Evolutionary conservation across 2,329 filamentous ascomycete species (phyloP).

Genomic region (Nannizziopsis arthrosporioides): DNA sequence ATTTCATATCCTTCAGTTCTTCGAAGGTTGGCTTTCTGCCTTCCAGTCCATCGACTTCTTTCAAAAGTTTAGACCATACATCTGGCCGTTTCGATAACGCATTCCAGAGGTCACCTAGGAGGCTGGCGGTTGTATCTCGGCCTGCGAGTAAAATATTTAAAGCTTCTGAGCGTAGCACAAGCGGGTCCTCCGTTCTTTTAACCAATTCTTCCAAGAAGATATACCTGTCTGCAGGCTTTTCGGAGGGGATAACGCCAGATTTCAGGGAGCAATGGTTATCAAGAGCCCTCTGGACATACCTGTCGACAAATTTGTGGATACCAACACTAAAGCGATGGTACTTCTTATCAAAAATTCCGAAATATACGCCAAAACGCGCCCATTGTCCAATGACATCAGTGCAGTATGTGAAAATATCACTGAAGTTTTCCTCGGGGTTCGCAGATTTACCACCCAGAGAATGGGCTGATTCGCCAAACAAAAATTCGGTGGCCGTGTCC

Average conservation of each 20-base stretch:
- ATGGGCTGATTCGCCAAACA: constrained; percentile 50
- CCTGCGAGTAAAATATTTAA: constrained; percentile 71
- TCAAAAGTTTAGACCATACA: constrained; percentile 55
- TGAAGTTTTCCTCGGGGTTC: constrained; percentile 20
- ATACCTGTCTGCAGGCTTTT: constrained; percentile 31
- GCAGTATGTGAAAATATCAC: constrained; percentile 29
- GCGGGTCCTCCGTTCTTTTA: constrained; percentile 36
- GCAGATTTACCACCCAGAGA: constrained; percentile 24
- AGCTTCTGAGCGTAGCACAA: constrained; percentile 38
- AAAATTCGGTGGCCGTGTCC: constrained; percentile 55
- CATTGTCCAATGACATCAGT: constrained; percentile 25
- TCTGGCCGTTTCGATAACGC: constrained; percentile 63
- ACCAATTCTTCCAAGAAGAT: constrained; percentile 49
- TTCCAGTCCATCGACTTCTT: constrained; percentile 57
- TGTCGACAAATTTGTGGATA: constrained; percentile 21
- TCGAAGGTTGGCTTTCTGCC: constrained; percentile 56
- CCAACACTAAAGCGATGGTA: constrained; percentile 22
- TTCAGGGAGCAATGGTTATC: constrained; percentile 18
- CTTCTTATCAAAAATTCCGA: constrained; percentile 19
- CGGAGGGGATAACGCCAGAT: constrained; percentile 15
- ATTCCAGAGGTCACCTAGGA: constrained; percentile 69
- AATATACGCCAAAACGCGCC: constrained; percentile 21
- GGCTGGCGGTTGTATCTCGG: constrained; percentile 69
- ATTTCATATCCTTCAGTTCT: constrained; percentile 82
- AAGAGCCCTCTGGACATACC: constrained; percentile 20